Evolutionary conservation across 1,284 basidiomycete species (phyloP), one percentile per base, ranked within the genome.

Genomic region (Heterobasidion irregulare): DNA sequence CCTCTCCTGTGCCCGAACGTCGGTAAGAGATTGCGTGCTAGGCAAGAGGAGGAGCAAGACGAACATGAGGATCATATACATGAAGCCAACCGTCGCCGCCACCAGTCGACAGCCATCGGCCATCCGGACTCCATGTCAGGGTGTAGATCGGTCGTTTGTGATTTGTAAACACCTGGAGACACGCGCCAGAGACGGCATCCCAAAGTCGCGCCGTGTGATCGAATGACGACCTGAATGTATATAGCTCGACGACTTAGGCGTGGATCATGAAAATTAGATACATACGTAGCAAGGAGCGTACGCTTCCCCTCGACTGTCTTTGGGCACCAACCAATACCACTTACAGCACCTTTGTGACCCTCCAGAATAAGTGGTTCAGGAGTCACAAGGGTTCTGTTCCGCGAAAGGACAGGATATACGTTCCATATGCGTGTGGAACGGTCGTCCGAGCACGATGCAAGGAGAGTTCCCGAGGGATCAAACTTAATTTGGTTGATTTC

Each of bases 381-480:
- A 75, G 72, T 0, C 60, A 58, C 16, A 75, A 72, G 0, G 59
- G 57, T 61, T 60, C 50, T 32, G 46, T 9, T 33, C 53, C 34
- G 32, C 46, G 38, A 54, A 54, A 26, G 26, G 47, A 18, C 52
- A 47, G 13, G 51, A 45, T 26, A 50, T 33, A 26, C 55, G 19
- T 35, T 78, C 89, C 89, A 93, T 63, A 93, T 77, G 35, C 87
- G 82, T 32, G 86, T 84, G 0, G 86, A 88, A 55, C 72, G 71
- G 61, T 93, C 91, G 64, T 93, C 90, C 0, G 89, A 88, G 66
- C 87, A 88, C 2, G 89, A 87, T 38, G 88, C 89, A 50, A 93
- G 65, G 52, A 79, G 75, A 26, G 84, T 89, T 36, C 76, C 73
- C 36, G 78, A 74, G 12, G 81, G 74, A 58, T 87, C 89, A 63